Percentiles rank a stretch among this genome's conserved stretches.
Conservation (phyloP, 257 asterid genomes). For the Solanum pennellii region DNA sequence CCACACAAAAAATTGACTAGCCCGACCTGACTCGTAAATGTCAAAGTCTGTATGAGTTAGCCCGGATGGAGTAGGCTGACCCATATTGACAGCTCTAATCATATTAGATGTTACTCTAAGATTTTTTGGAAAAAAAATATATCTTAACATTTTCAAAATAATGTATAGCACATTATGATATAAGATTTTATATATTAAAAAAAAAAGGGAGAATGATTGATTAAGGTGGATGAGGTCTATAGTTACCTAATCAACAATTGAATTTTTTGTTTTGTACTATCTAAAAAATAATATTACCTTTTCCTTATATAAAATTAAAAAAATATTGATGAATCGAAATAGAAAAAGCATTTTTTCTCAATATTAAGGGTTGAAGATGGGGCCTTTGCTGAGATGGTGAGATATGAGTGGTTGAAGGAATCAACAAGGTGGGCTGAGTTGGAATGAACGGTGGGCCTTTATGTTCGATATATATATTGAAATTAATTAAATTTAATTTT, state of each 20-base stretch:
- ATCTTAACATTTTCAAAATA: background rate
- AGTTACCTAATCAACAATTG: background rate
- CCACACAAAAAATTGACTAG: too few species aligned
- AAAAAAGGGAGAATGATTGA: background rate
- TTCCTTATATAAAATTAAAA: background rate
- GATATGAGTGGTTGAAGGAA: background rate
- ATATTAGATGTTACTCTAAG: too few species aligned
- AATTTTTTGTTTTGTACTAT: background rate
- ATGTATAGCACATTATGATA: background rate
- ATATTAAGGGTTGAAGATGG: background rate
- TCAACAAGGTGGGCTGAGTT: background rate
- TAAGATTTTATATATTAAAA: background rate
- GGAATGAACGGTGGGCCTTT: background rate
- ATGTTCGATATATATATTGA: background rate
- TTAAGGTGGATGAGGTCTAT: background rate
- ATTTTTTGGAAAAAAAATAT: too few species aligned
- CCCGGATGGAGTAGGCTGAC: fast-evolving
- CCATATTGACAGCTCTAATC: too few species aligned
- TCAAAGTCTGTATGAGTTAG: too few species aligned
- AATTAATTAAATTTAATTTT: background rate
- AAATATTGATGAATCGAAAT: too few species aligned
- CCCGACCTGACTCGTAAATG: too few species aligned
- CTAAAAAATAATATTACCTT: background rate
- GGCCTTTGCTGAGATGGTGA: background rate
- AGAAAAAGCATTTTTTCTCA: background rate